Percentiles rank a stretch among this genome's conserved stretches.
These are phyloP conservation scores for Lepiota venenata DNA, from an alignment of 768 basidiomycete genomes.

Conservation along the genomic window DNA sequence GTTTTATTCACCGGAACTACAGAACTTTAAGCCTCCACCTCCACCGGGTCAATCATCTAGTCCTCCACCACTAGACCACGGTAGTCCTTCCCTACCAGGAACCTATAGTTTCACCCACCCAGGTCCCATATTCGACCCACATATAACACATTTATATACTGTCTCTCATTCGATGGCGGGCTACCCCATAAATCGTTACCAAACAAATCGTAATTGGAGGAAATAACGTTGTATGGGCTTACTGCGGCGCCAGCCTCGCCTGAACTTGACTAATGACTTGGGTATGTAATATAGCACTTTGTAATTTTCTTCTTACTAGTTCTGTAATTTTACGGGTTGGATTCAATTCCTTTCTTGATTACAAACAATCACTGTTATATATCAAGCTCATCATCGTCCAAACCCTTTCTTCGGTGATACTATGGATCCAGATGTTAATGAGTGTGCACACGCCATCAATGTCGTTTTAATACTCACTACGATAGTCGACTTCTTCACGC, in stretches of 20 bases:
- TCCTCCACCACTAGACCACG: not conserved
- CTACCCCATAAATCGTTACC: slow-evolving; percentile 3
- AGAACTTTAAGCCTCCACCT: slow-evolving; percentile 60
- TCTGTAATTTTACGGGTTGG: not conserved
- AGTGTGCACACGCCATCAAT: not conserved
- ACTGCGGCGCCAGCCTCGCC: not conserved
- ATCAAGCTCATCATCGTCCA: slow-evolving; percentile 70
- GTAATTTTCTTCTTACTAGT: not conserved
- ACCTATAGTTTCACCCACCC: slow-evolving; percentile 3
- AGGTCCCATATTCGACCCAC: not conserved
- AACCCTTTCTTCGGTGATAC: slow-evolving; percentile 65
- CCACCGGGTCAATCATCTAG: slow-evolving; percentile 14
- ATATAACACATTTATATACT: slow-evolving; percentile 3
- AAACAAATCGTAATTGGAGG: slow-evolving; percentile 8
- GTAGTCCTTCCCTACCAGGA: not conserved
- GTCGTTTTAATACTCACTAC: slow-evolving; percentile 34
- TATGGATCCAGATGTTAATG: slow-evolving; percentile 18
- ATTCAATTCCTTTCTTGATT: not conserved
- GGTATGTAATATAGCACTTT: not conserved
- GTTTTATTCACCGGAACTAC: not conserved
- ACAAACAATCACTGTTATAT: slow-evolving; percentile 23
- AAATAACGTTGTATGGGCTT: not conserved
- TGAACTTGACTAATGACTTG: not conserved
- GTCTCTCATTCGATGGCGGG: slow-evolving; percentile 4
- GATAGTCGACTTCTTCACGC: slow-evolving; percentile 55